Percentiles rank a stretch among this genome's conserved stretches.
phyloP scores from a whole-genome alignment of 768 basidiomycete species.

The Kondoa malvinella region DNA sequence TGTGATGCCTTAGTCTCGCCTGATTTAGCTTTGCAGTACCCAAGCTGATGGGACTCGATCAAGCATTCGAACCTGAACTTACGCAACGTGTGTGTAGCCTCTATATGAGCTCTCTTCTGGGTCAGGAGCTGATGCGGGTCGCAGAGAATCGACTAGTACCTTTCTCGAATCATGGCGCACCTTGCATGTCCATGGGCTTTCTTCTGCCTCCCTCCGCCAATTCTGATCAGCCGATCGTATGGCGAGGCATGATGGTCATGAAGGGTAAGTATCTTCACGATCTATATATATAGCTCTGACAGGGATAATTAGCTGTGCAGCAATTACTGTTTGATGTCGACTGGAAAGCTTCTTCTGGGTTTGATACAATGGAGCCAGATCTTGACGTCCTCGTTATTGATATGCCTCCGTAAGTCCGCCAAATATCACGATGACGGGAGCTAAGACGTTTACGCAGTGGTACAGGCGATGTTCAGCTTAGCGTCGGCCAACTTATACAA shows the following conservation, averaged over 20 bases:
- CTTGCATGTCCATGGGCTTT: constrained; percentile 96
- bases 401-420: constrained; percentile 51
- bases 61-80: constrained; percentile 57
- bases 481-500: constrained; percentile 65
- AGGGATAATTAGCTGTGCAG: constrained; percentile 48
- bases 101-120: not conserved
- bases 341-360: constrained; percentile 42
- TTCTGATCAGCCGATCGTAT: constrained; percentile 67
- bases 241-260: constrained; percentile 96
- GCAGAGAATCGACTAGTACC: constrained; percentile 64
- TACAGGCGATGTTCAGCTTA: constrained; percentile 87
- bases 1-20: not conserved
- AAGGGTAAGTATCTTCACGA: constrained; percentile 38
- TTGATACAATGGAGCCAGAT: constrained; percentile 31
- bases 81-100: constrained; percentile 42
- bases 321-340: constrained; percentile 92
- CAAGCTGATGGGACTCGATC: constrained; percentile 74
- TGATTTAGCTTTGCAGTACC: constrained; percentile 44
- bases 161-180: constrained; percentile 67
- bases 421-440: not conserved
- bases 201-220: constrained; percentile 45
- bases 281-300: not conserved
- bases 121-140: not conserved
- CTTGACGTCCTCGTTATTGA: constrained; percentile 80
- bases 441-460: constrained; percentile 33